Percentiles rank a stretch among this genome's conserved stretches.
These are phyloP conservation scores for Phytophthora capsici DNA, from an alignment of 352 stramenopile genomes.

Conservation along the genomic window DNA sequence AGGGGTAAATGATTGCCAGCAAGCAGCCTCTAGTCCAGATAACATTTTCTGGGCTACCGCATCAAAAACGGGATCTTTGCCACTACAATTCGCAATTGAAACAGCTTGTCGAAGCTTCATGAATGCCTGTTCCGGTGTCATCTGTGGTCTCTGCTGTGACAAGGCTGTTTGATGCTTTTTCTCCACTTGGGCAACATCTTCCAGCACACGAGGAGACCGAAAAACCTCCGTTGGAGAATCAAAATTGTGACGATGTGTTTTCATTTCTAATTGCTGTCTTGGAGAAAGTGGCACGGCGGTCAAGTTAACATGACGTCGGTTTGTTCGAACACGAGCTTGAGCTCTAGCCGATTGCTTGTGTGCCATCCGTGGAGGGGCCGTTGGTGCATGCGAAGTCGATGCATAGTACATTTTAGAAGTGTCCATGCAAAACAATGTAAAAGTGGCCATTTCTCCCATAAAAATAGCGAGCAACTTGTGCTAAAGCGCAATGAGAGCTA, in stretches of 20 bases:
- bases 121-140: slow-evolving; percentile 45
- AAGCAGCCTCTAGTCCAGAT: slow-evolving; percentile 39
- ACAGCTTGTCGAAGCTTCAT: slow-evolving; percentile 29
- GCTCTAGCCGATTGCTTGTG: slow-evolving; percentile 43
- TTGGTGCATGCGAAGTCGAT: slow-evolving; percentile 9
- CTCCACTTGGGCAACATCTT: slow-evolving; percentile 43
- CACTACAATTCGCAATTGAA: background rate
- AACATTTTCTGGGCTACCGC: slow-evolving; percentile 28
- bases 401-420: slow-evolving; percentile 27
- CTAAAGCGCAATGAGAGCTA: slow-evolving; percentile 12
- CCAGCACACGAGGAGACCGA: slow-evolving; percentile 38
- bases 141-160: background rate
- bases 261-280: background rate
- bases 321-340: slow-evolving; percentile 23
- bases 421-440: too few species aligned
- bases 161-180: slow-evolving; percentile 8
- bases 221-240: slow-evolving; percentile 26
- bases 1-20: slow-evolving; percentile 35
- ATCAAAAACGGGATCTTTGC: slow-evolving; percentile 1
- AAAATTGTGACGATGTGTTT: slow-evolving; percentile 1
- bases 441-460: too few species aligned
- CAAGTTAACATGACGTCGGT: slow-evolving; percentile 19
- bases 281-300: slow-evolving; percentile 2
- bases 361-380: slow-evolving; percentile 6
- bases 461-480: slow-evolving; percentile 16